Percentiles rank a stretch among this genome's conserved stretches.
These are phyloP conservation scores for Metarhizium robertsii DNA, from an alignment of 2,329 filamentous ascomycete species.

Conservation along the genomic window DNA sequence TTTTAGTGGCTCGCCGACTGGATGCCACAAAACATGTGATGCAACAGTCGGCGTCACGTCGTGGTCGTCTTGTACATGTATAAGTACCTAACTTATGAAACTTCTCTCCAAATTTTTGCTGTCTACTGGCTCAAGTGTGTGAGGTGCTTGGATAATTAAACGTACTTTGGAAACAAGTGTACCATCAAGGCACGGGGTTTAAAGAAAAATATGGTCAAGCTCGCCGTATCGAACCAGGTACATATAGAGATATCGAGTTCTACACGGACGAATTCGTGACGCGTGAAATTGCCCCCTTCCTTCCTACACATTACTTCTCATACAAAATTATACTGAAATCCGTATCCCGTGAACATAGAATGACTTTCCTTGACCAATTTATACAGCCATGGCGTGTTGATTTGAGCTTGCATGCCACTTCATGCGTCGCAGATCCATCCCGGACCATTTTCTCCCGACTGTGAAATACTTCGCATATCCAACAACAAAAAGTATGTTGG, in stretches of 20 bases:
- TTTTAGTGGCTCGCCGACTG: background rate
- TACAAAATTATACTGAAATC: background rate
- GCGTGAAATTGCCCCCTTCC: background rate
- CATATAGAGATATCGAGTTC: background rate
- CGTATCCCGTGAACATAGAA: background rate
- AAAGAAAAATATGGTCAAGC: too few species aligned
- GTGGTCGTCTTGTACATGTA: conserved; percentile 8
- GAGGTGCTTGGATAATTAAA: background rate
- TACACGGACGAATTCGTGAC: background rate
- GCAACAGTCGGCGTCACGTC: background rate
- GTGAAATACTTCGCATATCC: background rate
- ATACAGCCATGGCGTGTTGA: background rate
- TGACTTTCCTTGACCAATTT: background rate
- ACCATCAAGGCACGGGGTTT: too few species aligned
- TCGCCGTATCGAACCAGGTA: too few species aligned
- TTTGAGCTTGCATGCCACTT: background rate
- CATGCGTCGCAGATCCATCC: background rate
- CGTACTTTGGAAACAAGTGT: background rate
- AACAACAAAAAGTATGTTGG: background rate
- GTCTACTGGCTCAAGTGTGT: background rate
- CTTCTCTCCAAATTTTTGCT: background rate
- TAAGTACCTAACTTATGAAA: conserved; percentile 7
- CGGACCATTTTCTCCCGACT: background rate
- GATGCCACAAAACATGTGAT: background rate
- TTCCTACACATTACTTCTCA: background rate